Evolutionary conservation across 306 rosid genomes (phyloP).

Genomic region (Sicyos edulis): DNA sequence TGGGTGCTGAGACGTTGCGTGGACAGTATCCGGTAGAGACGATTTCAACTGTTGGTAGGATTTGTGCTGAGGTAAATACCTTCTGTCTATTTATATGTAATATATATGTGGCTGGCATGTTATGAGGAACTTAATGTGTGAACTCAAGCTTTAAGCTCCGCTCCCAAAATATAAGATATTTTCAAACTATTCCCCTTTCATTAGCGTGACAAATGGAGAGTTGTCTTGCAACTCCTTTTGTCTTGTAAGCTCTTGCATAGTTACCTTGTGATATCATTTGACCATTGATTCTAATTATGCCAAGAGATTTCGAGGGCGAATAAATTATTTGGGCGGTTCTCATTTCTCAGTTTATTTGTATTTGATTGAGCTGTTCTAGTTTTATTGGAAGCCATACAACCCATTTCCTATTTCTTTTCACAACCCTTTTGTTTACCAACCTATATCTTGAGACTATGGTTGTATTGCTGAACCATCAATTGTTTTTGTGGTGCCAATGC

Average conservation of each 20-base stretch:
- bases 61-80: constrained; percentile 78
- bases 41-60: constrained; percentile 84
- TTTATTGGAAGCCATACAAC: background rate
- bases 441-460: background rate
- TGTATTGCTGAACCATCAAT: background rate
- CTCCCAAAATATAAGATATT: background rate
- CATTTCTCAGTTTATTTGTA: too few species aligned
- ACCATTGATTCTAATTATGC: too few species aligned
- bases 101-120: constrained; percentile 11
- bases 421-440: background rate
- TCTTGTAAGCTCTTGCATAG: background rate
- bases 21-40: constrained; percentile 92
- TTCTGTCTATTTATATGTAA: background rate
- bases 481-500: background rate
- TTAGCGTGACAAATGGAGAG: background rate
- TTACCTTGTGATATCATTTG: too few species aligned
- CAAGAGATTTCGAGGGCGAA: too few species aligned
- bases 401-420: background rate
- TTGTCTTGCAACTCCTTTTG: background rate
- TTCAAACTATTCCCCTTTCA: background rate
- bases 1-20: constrained; percentile 98
- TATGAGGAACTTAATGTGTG: constrained; percentile 14
- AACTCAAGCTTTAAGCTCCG: constrained; percentile 20
- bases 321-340: too few species aligned
- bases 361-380: background rate